Base-by-base conservation (phyloP, 2,329 filamentous ascomycete genomes). In the Hymenoscyphus albidus region DNA sequence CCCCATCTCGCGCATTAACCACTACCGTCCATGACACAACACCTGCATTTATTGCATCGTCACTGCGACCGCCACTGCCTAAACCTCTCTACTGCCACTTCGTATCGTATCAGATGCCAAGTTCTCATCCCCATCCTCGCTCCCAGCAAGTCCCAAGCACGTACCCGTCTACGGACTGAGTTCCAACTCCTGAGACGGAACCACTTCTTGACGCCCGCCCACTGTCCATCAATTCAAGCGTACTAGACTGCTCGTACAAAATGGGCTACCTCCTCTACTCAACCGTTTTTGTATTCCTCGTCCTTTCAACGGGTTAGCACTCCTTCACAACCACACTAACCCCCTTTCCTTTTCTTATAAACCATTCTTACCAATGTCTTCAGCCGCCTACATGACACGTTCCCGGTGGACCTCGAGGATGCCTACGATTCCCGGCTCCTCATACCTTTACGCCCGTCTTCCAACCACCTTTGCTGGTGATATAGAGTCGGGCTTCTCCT, bases 221-320 rank as follows among this genome's bases (percentile, higher is more conserved):
- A 56, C 44, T 40, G 44, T 56, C 14, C 16, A 35, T 16, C 38
- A 16, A 12, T 22, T 35, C n/a, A n/a, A 38, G 38, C 22, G 14
- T 57, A 27, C 44, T 22, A 61, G 35, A 22, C 42, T 63, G 40
- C 63, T 61, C 27, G 58, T 56, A 54, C 57, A 72, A 63, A 71
- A 96, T 96, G 92, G 83, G 80, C 68, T 95, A 93, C 80, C 76
- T 96, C 69, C 85, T 96, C 79, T 96, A 93, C 80, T 87, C 85
- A 71, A 77, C 93, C 69, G 86, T 86, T 74, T 84, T 97, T 76
- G 77, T 89, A 71, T 83, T 90, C 75, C 82, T 97, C 73, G 74
- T 93, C 71, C 74, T 84, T 69, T 89, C 88, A 65, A 95, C 92
- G 63, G 80, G 88, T 90, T 81, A 66, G 80, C 74, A 57, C 57